Conservation (phyloP, 495 filamentous ascomycete species). For the Aspergillus hancockii region DNA sequence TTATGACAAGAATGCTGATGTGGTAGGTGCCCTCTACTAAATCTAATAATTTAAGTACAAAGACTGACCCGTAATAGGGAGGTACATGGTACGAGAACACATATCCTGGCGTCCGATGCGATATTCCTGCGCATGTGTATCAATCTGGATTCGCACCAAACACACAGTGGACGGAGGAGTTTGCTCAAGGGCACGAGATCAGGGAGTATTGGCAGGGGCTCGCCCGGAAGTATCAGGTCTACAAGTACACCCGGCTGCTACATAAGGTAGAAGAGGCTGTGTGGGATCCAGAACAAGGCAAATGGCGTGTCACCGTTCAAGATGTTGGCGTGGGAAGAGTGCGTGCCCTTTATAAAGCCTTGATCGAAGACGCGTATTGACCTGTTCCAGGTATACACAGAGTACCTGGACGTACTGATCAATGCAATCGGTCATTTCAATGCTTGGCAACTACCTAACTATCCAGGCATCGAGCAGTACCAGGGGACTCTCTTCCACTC, state of each 20-base stretch:
- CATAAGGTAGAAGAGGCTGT: slow-evolving; percentile 52
- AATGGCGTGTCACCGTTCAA: slow-evolving; percentile 53
- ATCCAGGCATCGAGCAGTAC: slow-evolving; percentile 50
- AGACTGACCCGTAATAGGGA: slow-evolving; percentile 31
- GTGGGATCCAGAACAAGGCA: slow-evolving; percentile 52
- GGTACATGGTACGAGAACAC: slow-evolving; percentile 60
- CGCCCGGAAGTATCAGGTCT: slow-evolving; percentile 62
- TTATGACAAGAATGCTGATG: slow-evolving; percentile 57
- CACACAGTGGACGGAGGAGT: slow-evolving; percentile 65
- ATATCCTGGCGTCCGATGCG: slow-evolving; percentile 61
- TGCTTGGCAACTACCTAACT: slow-evolving; percentile 53
- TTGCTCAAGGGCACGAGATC: slow-evolving; percentile 65
- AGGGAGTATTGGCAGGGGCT: slow-evolving; percentile 62
- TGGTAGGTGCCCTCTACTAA: slow-evolving; percentile 34
- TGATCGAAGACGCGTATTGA: neutral
- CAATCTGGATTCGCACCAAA: slow-evolving; percentile 67
- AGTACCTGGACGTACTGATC: slow-evolving; percentile 59
- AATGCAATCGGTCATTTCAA: slow-evolving; percentile 61
- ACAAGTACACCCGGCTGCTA: slow-evolving; percentile 51
- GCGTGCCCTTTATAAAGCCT: slow-evolving; percentile 5
- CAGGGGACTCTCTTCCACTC: slow-evolving; percentile 54
- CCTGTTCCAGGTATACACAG: slow-evolving; percentile 45
- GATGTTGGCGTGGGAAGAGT: slow-evolving; percentile 39
- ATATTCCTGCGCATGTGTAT: slow-evolving; percentile 73
- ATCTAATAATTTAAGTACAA: neutral